Evolutionary conservation across 768 basidiomycete genomes (phyloP), one percentile per base, ranked within the genome.

Genomic region (Hericium erinaceus): DNA sequence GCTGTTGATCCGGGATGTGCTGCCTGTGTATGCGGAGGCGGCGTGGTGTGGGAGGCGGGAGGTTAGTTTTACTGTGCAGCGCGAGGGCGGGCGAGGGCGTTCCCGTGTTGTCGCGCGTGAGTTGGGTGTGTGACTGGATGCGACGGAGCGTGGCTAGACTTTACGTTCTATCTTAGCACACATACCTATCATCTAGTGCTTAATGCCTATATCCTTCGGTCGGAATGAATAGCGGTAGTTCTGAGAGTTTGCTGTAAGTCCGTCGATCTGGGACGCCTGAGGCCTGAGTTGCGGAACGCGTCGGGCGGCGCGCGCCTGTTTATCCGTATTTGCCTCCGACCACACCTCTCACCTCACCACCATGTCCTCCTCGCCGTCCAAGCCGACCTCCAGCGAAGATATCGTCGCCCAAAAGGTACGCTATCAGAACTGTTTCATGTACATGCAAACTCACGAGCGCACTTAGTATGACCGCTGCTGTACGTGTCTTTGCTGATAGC

Each of bases 361-460:
- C 68, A 77, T 82, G 70, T 76, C 84, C 56, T 67, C 76, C 33
- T 50, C 61, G 59, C 64, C 68, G 2, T 69, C 80, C 59, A 86
- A 85, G 72, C 79, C 86, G 54, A 69, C 84, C 52, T 85, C 92
- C 56, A 95, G 90, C 74, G 95, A 98, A 76, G 88, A 95, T 70
- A 81, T 90, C 65, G 77, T 97, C 61, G 84, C 84, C 28, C 85
- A 92, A 74, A 98, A 98, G 85, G 95, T 90, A 56, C 48, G 66
- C 53, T 26, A 50, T 12, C 38, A 6, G 16, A 20, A 2, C 9
- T 11, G n/a, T 22, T 37, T 24, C 16, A 9, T 46, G 22, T n/a
- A 15, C 39, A 33, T 50, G 55, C 22, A 13, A 49, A 39, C n/a
- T 57, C 51, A 5, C 37, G 2, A 41, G 18, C 39, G 39, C 16